phyloP scores from a whole-genome alignment of 148 eudicot genomes.

The Polygonum aviculare region DNA sequence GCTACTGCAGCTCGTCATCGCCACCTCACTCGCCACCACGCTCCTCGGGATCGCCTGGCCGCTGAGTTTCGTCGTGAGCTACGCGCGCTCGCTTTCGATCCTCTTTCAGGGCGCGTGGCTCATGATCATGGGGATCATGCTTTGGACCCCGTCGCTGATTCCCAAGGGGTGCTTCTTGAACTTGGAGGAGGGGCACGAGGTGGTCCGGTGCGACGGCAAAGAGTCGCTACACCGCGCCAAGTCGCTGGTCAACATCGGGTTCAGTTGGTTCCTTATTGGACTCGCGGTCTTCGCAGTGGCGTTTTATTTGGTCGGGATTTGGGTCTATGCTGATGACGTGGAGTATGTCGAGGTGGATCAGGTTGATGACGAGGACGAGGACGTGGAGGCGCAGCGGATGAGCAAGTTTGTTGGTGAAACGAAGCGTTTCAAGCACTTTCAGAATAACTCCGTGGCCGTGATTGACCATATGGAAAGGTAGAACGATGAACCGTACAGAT shows the following conservation, averaged over 20 bases:
- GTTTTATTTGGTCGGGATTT: conserved; percentile 35
- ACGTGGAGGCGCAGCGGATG: conserved; percentile 26
- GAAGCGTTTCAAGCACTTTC: conserved; percentile 15
- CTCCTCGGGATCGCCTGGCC: conserved; percentile 42
- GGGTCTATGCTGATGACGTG: conserved; percentile 16
- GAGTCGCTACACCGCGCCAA: conserved; percentile 62
- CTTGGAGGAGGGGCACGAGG: conserved; percentile 49
- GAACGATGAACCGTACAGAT: not conserved
- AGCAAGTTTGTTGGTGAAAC: conserved; percentile 17
- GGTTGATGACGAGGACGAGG: conserved; percentile 46
- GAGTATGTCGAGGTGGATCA: conserved; percentile 26
- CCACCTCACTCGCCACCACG: conserved; percentile 37
- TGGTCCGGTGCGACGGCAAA: conserved; percentile 47
- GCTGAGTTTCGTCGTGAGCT: conserved; percentile 36
- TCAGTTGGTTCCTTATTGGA: conserved; percentile 60
- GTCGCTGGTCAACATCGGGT: conserved; percentile 59
- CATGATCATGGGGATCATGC: conserved; percentile 61
- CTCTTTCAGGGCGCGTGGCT: conserved; percentile 69
- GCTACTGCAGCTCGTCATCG: conserved; percentile 57
- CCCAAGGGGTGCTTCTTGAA: conserved; percentile 65
- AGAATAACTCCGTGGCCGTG: conserved; percentile 26
- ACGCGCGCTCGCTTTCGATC: conserved; percentile 56
- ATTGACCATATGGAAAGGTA: conserved; percentile 57
- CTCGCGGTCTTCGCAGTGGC: conserved; percentile 33
- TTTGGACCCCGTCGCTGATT: conserved; percentile 64